Evolutionary conservation across 1,284 basidiomycete genomes (phyloP), one percentile per base, ranked within the genome.

Genomic region (Bondarzewia mesenterica): DNA sequence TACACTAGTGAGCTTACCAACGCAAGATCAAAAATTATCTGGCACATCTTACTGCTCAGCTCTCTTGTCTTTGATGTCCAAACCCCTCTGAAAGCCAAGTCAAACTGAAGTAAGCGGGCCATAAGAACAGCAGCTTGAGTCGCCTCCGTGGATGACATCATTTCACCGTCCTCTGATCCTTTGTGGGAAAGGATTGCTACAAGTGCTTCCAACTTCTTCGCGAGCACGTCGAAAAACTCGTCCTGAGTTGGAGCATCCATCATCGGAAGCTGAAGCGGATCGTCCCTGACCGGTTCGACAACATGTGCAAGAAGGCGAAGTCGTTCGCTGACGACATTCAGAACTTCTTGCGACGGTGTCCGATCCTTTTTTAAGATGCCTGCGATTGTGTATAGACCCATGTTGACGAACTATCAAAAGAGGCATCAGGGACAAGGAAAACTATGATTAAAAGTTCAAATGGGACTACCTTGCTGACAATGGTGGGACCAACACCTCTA

Each of bases 241-340:
- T 82, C 79, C 54, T 85, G 80, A 12, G 80, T 69, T 5, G 59
- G 54, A 5, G 66, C 49, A 46, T 85, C 78, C 27, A 89, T 61
- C 14, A 68, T 59, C 1, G 80, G 76, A 35, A 75, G 62, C 3
- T 65, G 58, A 1, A 63, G 59, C 20, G 67, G 62, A 26, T 71
- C 65, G 20, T 73, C 71, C 44, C 82, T 72, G 42, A 83, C 72
- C 7, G 82, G 83, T 46, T 80, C 77, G 26, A 82, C 76, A 27
- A 87, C 77, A 48, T 80, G 78, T 5, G 78, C 77, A 6, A 89
- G 69, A 18, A 87, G 72, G 21, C 85, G 80, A 14, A 90, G 67
- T 15, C 87, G 70, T 57, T 89, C 82, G 16, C 83, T 75, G 44
- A 70, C 65, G n/a, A 82, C 65, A 36, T 73, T 67, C 38, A 66